Evolutionary conservation across 1,284 basidiomycete genomes (phyloP).

Genomic region (Erythrobasidium hasegawianum): DNA sequence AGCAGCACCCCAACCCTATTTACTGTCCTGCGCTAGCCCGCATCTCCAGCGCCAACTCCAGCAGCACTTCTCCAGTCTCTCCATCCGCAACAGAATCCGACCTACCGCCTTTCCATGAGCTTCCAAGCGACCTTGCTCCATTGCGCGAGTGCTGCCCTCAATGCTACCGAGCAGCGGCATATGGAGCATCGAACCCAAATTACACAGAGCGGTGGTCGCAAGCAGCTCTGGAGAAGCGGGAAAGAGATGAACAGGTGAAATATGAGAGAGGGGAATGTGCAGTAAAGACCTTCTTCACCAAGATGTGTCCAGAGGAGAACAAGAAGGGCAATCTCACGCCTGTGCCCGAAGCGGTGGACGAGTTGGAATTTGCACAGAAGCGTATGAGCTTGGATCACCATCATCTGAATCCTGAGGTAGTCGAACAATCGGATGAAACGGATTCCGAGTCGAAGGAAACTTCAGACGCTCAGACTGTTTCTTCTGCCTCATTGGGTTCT

Average conservation of each 20-base stretch:
- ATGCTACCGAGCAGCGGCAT: constrained; percentile 9
- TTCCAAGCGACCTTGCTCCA: constrained; percentile 14
- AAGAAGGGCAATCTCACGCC: not conserved
- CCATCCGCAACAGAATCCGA: not conserved
- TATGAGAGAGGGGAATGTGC: constrained; percentile 20
- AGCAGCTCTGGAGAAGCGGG: constrained; percentile 18
- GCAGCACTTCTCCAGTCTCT: not conserved
- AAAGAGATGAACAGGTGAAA: constrained; percentile 21
- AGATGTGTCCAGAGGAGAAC: not conserved
- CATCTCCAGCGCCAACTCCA: not conserved
- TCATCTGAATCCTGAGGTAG: not conserved
- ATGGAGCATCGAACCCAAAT: constrained; percentile 2
- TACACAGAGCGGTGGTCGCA: constrained; percentile 20
- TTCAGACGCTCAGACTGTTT: not conserved
- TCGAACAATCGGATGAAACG: not conserved
- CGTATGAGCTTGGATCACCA: not conserved
- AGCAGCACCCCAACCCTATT: constrained; percentile 7
- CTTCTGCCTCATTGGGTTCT: not conserved
- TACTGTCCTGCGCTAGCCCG: constrained; percentile 29
- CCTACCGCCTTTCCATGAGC: no score
- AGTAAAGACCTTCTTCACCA: not conserved
- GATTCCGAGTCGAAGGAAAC: not conserved
- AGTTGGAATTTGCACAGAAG: constrained; percentile 2
- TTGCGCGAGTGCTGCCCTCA: constrained; percentile 23
- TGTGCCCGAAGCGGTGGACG: constrained; percentile 1